These are phyloP conservation scores for Penicillium sp. DNA, from an alignment of 2,329 filamentous ascomycete species.

Conservation along the genomic window DNA sequence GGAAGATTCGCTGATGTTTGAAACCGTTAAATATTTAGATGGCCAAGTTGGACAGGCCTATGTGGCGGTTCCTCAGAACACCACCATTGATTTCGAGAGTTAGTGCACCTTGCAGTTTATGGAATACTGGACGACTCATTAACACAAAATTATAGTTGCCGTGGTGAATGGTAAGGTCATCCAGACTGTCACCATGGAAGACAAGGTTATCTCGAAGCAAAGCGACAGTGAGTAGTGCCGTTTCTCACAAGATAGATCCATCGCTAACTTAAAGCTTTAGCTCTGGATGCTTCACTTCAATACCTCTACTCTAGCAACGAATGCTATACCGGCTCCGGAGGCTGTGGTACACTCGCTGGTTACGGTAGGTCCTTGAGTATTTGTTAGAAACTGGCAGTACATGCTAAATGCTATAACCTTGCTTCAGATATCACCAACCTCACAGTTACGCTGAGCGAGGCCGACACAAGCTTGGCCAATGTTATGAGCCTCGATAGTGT, in stretches of 20 bases:
- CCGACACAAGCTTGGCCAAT: not conserved
- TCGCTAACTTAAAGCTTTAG: not conserved
- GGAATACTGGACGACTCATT: not conserved
- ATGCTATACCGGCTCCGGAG: not conserved
- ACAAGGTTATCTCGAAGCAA: not conserved
- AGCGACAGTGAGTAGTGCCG: not conserved
- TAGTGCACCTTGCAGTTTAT: not conserved
- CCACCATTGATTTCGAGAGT: not conserved
- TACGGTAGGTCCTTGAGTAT: not conserved
- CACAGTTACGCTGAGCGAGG: not conserved
- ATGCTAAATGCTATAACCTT: not conserved
- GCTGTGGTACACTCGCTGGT: not conserved
- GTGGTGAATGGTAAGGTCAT: not conserved
- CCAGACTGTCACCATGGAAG: constrained; percentile 1
- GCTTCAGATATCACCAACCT: not conserved
- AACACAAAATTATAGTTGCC: not conserved
- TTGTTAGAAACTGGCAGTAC: not conserved
- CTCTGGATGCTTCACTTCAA: not conserved
- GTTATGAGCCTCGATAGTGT: not conserved
- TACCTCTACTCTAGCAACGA: not conserved
- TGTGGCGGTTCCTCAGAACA: not conserved
- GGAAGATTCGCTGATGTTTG: not conserved
- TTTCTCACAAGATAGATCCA: not conserved
- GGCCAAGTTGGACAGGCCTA: not conserved
- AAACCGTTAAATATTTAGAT: not conserved